Evolutionary conservation across 768 basidiomycete genomes (phyloP), one percentile per base, ranked within the genome.

Genomic region (Tulasnella sp.): DNA sequence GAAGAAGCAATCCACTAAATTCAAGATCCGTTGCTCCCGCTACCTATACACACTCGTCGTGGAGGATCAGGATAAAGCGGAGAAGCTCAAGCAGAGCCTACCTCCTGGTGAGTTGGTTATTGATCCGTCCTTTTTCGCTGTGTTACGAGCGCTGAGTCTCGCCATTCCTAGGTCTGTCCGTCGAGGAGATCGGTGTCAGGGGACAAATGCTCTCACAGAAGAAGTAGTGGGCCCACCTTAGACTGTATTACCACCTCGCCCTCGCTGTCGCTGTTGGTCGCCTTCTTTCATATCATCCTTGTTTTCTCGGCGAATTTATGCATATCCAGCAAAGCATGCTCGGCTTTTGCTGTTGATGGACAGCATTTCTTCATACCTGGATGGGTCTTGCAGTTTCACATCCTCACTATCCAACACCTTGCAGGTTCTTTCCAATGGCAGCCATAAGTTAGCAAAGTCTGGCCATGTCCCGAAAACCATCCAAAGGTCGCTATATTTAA

Each of bases 11-110:
- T 78, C 82, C 74, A 94, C 88, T 70, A 99, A 98, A 77, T 97
- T 98, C 84, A 99, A 99, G 81, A 83, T 99, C 70, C 82, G 96
- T 72, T 97, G 93, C 78, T 86, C 88, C 62, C 81, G 88, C 72
- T 92, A 92, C 74, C 84, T 93, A 62, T 99, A 99, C 84, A 98
- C 96, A n/a, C 82, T 98, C 64, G 81, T 84, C 62, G 73, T 98
- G 70, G 87, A 92, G 71, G 96, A 99, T 76, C 82, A 89, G 69
- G 92, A 96, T 73, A 98, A 97, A 80, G 94, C 96, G 42, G 92
- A 96, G 73, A 99, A 97, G 79, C 83, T 99, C 67, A 82, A 85
- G 78, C 89, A 89, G 78, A 85, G 83, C 69, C 78, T 99, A 53
- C 94, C 94, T 54, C 96, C 96, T 68, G 90, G 94, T 93, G 69